Base-by-base conservation (phyloP, 495 filamentous ascomycete species). In the Copromyces sp. region DNA sequence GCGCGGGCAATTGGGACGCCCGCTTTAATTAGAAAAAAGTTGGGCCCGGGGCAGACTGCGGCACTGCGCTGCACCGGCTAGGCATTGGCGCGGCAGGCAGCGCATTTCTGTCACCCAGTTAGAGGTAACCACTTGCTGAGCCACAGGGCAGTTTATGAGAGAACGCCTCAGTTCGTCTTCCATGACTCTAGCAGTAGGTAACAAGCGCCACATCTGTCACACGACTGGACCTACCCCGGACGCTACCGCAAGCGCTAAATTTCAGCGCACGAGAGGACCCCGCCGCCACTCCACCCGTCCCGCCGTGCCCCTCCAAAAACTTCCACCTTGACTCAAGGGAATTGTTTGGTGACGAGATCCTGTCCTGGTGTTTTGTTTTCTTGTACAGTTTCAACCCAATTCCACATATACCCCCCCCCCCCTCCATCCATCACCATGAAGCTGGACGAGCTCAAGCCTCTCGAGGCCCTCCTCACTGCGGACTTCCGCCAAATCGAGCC, bases 401-500 rank as follows among this genome's bases (percentile, higher is more conserved):
- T 8, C 4, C 20, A 4, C 32, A 32, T 38, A 73, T 32, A 41
- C 16, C 35, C 16, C 24, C 0, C 1, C 24, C 16, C 35, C 16
- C 24, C 0, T 24, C 24, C 11, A 20, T 41, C 42, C 39, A 24
- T 29, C 69, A 37, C 37, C n/a, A 88, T 88, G 86, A 86, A 87
- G 81, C 73, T 79, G 69, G 82, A 84, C 72, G 85, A 87, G 75
- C 78, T 87, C 68, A 80, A 84, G 65, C 78, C 83, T 69, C 77
- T 87, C 38, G 80, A 85, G 71, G 81, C 78, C 59, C 77, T 80
- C 41, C 82, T 95, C 69, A 83, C 86, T 70, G 84, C 87, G 6
- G 92, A 96, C 77, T 94, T 93, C 83, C 94, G 94, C 80, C 82
- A 88, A 17, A 88, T 96, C 70, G 93, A 96, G 78, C 87, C 87